Percentiles rank a stretch among this genome's conserved stretches.
These are phyloP conservation scores for Mortierella sp. DNA, from an alignment of 371 early-diverging fungal species.

Conservation along the genomic window DNA sequence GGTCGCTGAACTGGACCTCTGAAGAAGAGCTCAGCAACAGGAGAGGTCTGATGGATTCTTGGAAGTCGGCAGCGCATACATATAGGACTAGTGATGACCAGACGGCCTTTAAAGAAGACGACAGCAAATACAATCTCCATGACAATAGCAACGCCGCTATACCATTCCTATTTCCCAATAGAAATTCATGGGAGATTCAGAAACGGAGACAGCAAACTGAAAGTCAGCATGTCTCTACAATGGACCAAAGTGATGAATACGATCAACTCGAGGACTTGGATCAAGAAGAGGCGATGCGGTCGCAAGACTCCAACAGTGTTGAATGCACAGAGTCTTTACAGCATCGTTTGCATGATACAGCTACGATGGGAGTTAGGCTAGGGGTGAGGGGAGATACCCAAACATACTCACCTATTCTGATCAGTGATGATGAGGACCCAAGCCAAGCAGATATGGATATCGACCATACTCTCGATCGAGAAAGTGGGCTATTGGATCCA, in stretches of 20 bases:
- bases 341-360: neutral
- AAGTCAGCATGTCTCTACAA: neutral
- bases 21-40: neutral
- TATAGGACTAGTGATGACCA: neutral
- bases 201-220: neutral
- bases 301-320: too few species aligned
- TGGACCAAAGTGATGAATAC: neutral
- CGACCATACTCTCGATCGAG: neutral
- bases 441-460: neutral
- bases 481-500: neutral
- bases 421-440: neutral
- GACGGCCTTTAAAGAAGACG: neutral
- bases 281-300: too few species aligned
- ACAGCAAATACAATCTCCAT: neutral
- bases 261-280: too few species aligned
- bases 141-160: neutral
- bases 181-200: neutral
- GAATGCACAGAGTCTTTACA: too few species aligned
- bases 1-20: neutral
- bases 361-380: neutral
- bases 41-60: neutral
- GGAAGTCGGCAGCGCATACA: neutral
- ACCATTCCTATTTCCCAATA: constrained; percentile 18
- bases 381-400: neutral
- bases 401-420: neutral